Evolutionary conservation across 345 rosid genomes (phyloP).

Genomic region (Physaria fendleri): DNA sequence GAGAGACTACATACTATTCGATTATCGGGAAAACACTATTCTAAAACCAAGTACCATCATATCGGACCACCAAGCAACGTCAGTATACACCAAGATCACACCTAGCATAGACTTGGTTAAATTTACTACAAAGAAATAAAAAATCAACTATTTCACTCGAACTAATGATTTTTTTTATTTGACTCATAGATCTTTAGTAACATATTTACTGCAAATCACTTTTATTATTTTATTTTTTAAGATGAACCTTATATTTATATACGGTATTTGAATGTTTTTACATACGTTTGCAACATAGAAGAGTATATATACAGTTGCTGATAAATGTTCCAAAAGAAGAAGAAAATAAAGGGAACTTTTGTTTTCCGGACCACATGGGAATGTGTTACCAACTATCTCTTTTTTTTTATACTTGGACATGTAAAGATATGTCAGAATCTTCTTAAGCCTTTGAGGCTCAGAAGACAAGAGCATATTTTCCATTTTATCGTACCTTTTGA

Average conservation of each 20-base stretch:
- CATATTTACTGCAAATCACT: no score
- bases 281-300: neutral
- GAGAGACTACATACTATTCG: no score
- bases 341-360: neutral
- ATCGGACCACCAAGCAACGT: no score
- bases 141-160: no score
- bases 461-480: constrained; percentile 31
- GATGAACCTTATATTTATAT: neutral
- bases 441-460: constrained; percentile 28
- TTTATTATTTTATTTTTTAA: neutral
- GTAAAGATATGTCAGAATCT: constrained; percentile 31
- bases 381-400: constrained; percentile 32
- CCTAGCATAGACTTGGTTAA: no score
- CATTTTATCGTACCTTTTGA: constrained; percentile 30
- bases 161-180: no score
- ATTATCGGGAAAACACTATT: no score
- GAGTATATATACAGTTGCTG: neutral
- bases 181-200: no score
- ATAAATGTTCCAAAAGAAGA: neutral
- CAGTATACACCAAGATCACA: no score
- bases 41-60: no score
- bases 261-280: neutral
- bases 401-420: constrained; percentile 22
- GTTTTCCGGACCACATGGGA: constrained; percentile 24
- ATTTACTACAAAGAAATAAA: no score